Base-by-base conservation (phyloP, 2,329 filamentous ascomycete genomes). In the Pseudonectria foliicola region DNA sequence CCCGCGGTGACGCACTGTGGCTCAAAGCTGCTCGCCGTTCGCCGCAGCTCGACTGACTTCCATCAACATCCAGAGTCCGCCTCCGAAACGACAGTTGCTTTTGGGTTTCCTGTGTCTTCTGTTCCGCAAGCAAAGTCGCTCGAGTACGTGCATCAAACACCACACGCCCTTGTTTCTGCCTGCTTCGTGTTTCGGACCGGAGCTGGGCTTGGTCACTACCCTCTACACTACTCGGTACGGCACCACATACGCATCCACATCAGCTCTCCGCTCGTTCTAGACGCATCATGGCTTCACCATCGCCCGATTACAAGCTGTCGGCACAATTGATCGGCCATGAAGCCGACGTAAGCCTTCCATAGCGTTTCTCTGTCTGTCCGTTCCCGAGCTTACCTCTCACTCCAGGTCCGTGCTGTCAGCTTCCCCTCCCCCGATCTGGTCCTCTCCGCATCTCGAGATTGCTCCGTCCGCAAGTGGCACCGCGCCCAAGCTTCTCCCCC, bases 291-390 rank as follows among this genome's bases (percentile, higher is more conserved):
- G 31, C 27, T 27, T 34, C 34, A 25, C 31, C 50, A 24, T 51
- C 89, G 83, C 68, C 73, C 62, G 82, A 88, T 59, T 96, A 87
- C 73, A 95, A 90, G 74, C 79, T 98, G 55, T 94, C 92, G 43
- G 88, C 90, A 49, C 84, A 86, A 56, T 75, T 98, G 48, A 69
- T 80, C 49, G 90, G 87, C 55, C 92, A 98, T 61, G 84, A 92
- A 61, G 83, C 92, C 60, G 92, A 98, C 77, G 92, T 95, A 72
- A 64, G 80, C 51, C 27, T 7, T 13, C 29, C 31, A 27, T 37
- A 21, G 13, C 13, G 25, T 33, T 35, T 38, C 24, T 11, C 35
- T 23, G 33, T 25, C 30, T 32, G 24, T 29, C 18, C 13, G 5
- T 29, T 16, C 7, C 14, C 12, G 10, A 18, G 26, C 41, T 55